These are phyloP conservation scores for Xylariales sp. DNA, from an alignment of 2,329 filamentous ascomycete species.

Conservation along the genomic window DNA sequence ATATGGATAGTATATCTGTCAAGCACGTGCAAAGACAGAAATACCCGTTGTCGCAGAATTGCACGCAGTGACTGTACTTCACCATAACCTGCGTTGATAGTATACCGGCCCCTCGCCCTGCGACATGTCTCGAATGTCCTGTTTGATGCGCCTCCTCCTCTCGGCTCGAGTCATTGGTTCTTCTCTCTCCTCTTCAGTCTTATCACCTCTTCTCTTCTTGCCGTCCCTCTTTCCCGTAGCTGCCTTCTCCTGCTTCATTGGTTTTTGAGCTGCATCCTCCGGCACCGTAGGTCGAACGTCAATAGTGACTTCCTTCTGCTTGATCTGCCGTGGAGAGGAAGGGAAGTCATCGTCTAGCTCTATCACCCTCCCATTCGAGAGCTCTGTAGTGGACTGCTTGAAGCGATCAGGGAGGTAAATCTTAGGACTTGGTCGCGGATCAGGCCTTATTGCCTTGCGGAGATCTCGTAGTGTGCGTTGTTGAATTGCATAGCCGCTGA, in stretches of 20 bases:
- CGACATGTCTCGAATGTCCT: slow-evolving; percentile 47
- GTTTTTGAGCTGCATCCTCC: slow-evolving; percentile 15
- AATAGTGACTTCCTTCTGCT: slow-evolving; percentile 20
- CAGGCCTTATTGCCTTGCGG: slow-evolving; percentile 63
- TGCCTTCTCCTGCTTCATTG: slow-evolving; percentile 11
- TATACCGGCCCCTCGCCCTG: slow-evolving; percentile 42
- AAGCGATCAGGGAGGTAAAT: slow-evolving; percentile 49
- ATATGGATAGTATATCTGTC: too few species aligned
- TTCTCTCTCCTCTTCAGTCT: slow-evolving; percentile 16
- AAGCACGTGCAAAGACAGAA: too few species aligned
- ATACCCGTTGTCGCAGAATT: too few species aligned
- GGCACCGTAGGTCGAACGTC: slow-evolving; percentile 32
- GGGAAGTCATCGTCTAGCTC: slow-evolving; percentile 31
- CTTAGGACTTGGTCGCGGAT: slow-evolving; percentile 40
- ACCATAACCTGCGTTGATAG: slow-evolving; percentile 54
- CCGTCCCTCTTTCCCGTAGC: slow-evolving; percentile 23
- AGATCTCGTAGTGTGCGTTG: slow-evolving; percentile 78
- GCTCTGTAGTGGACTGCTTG: slow-evolving; percentile 38
- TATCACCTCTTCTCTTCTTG: slow-evolving; percentile 21
- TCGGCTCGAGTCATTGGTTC: slow-evolving; percentile 46
- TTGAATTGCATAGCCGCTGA: slow-evolving; percentile 83
- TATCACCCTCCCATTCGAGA: slow-evolving; percentile 42
- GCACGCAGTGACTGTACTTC: too few species aligned
- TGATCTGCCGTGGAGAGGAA: background rate
- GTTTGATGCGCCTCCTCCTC: slow-evolving; percentile 53